Evolutionary conservation across 2,329 filamentous ascomycete species (phyloP).

Genomic region (Venturia pyrina): DNA sequence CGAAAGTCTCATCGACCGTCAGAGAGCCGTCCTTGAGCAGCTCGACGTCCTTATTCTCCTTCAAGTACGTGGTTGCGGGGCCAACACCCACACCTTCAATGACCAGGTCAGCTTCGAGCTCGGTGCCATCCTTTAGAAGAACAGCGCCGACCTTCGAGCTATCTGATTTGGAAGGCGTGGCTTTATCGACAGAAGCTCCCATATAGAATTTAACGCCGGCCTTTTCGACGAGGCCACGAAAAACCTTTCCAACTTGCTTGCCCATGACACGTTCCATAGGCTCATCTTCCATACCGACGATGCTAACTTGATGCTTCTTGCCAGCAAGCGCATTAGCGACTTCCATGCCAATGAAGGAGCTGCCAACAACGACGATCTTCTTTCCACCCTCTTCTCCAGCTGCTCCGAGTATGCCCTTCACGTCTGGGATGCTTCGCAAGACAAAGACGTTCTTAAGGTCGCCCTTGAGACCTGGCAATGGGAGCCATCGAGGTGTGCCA

Average conservation of each 20-base stretch:
- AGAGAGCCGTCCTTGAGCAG: conserved; percentile 82
- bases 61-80: conserved; percentile 75
- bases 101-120: conserved; percentile 76
- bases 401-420: conserved; percentile 65
- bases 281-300: conserved; percentile 79
- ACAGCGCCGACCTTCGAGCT: conserved; percentile 68
- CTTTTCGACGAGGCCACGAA: conserved; percentile 70
- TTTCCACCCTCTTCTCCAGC: conserved; percentile 72
- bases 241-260: conserved; percentile 65
- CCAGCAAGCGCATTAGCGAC: conserved; percentile 69
- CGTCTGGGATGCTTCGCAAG: conserved; percentile 67
- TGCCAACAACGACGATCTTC: conserved; percentile 86
- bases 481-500: conserved; percentile 64
- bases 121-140: conserved; percentile 74
- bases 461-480: conserved; percentile 71
- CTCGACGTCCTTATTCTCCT: conserved; percentile 56
- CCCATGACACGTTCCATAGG: conserved; percentile 85
- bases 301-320: conserved; percentile 68
- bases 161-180: conserved; percentile 58
- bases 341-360: conserved; percentile 97
- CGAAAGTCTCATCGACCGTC: conserved; percentile 68
- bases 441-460: conserved; percentile 80
- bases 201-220: conserved; percentile 85
- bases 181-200: conserved; percentile 71
- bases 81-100: conserved; percentile 83